These are phyloP conservation scores for Thuidium tamariscinum DNA, from an alignment of 225 moss, liverwort and hornwort genomes.

Conservation along the genomic window DNA sequence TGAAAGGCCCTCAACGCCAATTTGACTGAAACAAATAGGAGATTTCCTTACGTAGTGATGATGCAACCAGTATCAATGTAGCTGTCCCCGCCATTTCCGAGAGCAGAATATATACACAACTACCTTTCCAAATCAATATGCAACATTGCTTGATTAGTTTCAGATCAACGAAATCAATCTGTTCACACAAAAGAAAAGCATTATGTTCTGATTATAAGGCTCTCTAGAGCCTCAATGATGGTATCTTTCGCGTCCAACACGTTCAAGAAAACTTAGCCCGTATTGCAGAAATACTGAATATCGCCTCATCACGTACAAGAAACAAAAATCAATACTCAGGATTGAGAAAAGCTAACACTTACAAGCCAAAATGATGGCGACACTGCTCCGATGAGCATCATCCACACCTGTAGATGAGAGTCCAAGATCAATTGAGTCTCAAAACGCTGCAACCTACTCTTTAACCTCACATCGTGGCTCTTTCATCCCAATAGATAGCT, in stretches of 20 bases:
- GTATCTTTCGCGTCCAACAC: neutral
- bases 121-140: conserved; percentile 55
- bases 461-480: neutral
- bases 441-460: neutral
- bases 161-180: neutral
- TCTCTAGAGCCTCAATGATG: neutral
- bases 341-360: conserved; percentile 6
- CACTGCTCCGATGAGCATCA: conserved; percentile 22
- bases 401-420: conserved; percentile 23
- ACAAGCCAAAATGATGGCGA: conserved; percentile 39
- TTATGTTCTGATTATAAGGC: neutral
- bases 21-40: neutral
- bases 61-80: conserved; percentile 56
- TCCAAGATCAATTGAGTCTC: neutral
- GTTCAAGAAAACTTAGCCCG: neutral
- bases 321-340: neutral
- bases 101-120: conserved; percentile 58
- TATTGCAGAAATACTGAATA: neutral
- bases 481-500: neutral
- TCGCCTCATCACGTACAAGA: neutral
- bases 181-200: neutral
- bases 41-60: conserved; percentile 37
- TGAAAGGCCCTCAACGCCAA: neutral
- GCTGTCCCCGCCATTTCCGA: conserved; percentile 54
- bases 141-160: conserved; percentile 13